Evolutionary conservation across 148 eudicot species (phyloP).

Genomic region (Mesembryanthemum crystallinum): DNA sequence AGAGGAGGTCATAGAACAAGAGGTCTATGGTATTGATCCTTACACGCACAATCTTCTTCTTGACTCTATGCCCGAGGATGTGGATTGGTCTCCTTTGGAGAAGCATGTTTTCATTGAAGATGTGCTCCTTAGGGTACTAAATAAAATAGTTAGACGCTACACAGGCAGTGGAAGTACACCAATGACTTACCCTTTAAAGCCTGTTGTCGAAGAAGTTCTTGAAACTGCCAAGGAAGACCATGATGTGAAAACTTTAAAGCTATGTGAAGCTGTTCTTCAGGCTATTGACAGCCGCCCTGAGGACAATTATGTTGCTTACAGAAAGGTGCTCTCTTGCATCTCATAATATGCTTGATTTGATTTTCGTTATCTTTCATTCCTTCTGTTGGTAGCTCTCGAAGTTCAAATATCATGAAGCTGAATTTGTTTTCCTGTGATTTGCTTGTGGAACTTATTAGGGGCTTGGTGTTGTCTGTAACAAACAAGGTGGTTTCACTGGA

Average conservation of each 20-base stretch:
- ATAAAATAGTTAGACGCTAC: conserved; percentile 73
- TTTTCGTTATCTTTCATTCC: conserved; percentile 6
- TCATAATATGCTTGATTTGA: conserved; percentile 4
- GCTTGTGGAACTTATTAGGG: conserved; percentile 49
- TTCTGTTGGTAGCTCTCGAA: background rate
- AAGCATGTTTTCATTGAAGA: conserved; percentile 91
- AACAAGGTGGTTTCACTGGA: conserved; percentile 80
- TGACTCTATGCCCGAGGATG: conserved; percentile 88
- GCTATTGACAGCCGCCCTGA: conserved; percentile 72
- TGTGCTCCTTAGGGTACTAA: conserved; percentile 69
- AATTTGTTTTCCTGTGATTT: conserved; percentile 7
- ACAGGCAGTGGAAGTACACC: conserved; percentile 88
- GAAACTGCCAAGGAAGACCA: conserved; percentile 44
- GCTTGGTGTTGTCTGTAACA: conserved; percentile 96
- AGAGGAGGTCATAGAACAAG: conserved; percentile 92
- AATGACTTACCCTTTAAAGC: conserved; percentile 73
- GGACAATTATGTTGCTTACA: conserved; percentile 92
- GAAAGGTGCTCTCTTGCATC: conserved; percentile 54
- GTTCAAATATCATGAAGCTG: conserved; percentile 8
- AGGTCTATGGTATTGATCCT: conserved; percentile 97
- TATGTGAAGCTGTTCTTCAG: conserved; percentile 64
- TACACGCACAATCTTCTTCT: conserved; percentile 94
- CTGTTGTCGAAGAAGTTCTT: conserved; percentile 70
- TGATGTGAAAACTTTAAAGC: conserved; percentile 40
- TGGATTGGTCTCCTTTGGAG: conserved; percentile 66